A percentile compares a stretch with the other conserved stretches of the same genome.
These are phyloP conservation scores for Coffea humblotiana DNA, from an alignment of 305 asterid species.

Conservation along the genomic window DNA sequence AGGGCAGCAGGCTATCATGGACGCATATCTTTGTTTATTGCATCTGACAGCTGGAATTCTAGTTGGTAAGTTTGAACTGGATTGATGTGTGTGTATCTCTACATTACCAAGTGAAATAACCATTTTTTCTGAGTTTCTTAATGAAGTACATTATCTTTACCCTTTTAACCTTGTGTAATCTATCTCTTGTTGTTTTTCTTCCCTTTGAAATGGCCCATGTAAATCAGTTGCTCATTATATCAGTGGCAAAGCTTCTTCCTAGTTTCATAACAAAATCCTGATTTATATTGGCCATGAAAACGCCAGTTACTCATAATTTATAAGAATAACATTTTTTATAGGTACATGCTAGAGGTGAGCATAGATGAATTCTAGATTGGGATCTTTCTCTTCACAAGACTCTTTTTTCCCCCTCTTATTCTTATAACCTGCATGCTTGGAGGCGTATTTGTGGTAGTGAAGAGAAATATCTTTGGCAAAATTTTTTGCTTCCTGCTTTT, in stretches of 20 bases:
- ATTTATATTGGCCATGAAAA: too few relatives aligned
- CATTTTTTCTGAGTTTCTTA: background rate
- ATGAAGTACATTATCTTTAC: background rate
- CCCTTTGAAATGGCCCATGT: background rate
- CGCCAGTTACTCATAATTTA: background rate
- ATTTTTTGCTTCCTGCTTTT: background rate
- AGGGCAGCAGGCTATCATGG: conserved; percentile 99
- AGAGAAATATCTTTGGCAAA: background rate
- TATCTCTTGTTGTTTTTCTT: background rate
- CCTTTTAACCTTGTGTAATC: background rate
- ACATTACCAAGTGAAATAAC: background rate
- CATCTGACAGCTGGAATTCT: conserved; percentile 98
- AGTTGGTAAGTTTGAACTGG: conserved; percentile 64
- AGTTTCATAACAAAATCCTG: background rate
- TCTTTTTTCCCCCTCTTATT: background rate
- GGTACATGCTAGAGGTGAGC: background rate
- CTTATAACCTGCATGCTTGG: background rate
- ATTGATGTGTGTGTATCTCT: conserved; percentile 4
- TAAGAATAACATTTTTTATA: background rate
- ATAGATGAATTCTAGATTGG: background rate
- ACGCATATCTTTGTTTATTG: conserved; percentile 93
- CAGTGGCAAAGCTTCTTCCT: background rate
- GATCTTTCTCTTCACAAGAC: background rate
- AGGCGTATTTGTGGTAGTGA: background rate
- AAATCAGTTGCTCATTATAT: background rate